These are phyloP conservation scores for Plantago coronopus DNA, from an alignment of 305 asterid species.

Conservation along the genomic window DNA sequence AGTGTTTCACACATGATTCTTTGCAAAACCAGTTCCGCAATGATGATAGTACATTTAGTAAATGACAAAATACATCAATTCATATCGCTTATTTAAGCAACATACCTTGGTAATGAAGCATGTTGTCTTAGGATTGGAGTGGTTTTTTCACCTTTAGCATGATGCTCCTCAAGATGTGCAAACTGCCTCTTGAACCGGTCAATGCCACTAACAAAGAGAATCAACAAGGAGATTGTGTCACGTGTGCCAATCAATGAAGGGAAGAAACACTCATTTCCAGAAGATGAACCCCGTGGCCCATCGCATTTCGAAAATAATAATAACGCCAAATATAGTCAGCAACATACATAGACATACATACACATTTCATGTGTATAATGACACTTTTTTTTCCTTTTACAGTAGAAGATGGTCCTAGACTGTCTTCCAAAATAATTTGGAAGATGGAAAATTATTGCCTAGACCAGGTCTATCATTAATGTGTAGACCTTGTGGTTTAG, in stretches of 20 bases:
- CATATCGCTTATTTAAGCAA: background rate
- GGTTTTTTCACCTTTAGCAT: conserved; percentile 74
- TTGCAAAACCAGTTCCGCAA: no score
- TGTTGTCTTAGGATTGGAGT: conserved; percentile 74
- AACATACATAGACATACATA: no score
- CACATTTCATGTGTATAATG: no score
- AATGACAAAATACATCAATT: background rate
- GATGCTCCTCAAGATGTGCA: conserved; percentile 93
- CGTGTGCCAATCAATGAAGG: background rate
- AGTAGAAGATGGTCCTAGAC: no score
- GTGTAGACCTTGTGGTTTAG: no score
- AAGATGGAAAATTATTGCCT: no score
- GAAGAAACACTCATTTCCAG: background rate
- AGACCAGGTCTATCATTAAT: no score
- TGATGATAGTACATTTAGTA: no score
- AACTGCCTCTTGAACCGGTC: conserved; percentile 95
- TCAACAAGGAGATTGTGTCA: background rate
- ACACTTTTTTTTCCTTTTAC: no score
- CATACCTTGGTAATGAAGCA: conserved; percentile 87
- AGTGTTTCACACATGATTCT: no score
- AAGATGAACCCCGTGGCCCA: background rate
- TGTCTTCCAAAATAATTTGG: no score
- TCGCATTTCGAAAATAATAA: background rate
- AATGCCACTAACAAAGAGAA: conserved; percentile 54
- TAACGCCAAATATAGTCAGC: background rate